Evolutionary conservation across 352 stramenopile species (phyloP), one percentile per base, ranked within the genome.

Genomic region (Globisporangium nagaii): DNA sequence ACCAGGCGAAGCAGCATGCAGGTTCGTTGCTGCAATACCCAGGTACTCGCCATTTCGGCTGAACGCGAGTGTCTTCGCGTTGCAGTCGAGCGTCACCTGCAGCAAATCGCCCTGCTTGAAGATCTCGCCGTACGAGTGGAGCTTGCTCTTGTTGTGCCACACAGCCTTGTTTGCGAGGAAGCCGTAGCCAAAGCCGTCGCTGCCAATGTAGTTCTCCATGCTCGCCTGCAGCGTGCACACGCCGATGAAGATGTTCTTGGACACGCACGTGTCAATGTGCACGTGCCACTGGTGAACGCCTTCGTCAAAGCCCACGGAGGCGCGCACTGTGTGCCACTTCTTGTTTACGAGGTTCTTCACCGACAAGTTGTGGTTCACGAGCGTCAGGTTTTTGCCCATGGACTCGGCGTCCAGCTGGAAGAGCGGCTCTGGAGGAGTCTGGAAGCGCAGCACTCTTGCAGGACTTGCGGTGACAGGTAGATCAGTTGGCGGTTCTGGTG

Each of bases 231-330:
- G 63, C 0, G 75, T 89, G 31, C 78, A 84, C 11, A 96, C 71
- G 2, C 89, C 89, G 22, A 97, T 88, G 53, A 97, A 97, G 24
- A 96, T 94, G 54, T 97, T 97, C 57, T 97, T 96, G 8, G 79
- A 94, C 24, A 93, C 76, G 42, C 86, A 97, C 42, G 74, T 77
- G 54, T 96, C 85, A 34, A 97, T 80, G 35, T 78, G 72, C 27
- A 97, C 87, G 25, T 93, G 80, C 89, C 89, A 97, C 32, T 75
- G 53, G 53, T 96, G 88, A n/a, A 92, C 50, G 2, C 89, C 88
- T 36, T 80, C 71, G 11, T 79, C 77, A 65, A 96, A 95, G 0
- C 66, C 70, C 0, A 81, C 63, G 0, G 66, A 78, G 1, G 79
- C 75, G 36, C 88, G 77, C 10, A 95, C 71, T 0, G 88, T 91